A percentile compares a stretch with the other conserved stretches of the same genome.
These are phyloP conservation scores for Globisporangium recalcitrans DNA, from an alignment of 352 stramenopile species.

Conservation along the genomic window DNA sequence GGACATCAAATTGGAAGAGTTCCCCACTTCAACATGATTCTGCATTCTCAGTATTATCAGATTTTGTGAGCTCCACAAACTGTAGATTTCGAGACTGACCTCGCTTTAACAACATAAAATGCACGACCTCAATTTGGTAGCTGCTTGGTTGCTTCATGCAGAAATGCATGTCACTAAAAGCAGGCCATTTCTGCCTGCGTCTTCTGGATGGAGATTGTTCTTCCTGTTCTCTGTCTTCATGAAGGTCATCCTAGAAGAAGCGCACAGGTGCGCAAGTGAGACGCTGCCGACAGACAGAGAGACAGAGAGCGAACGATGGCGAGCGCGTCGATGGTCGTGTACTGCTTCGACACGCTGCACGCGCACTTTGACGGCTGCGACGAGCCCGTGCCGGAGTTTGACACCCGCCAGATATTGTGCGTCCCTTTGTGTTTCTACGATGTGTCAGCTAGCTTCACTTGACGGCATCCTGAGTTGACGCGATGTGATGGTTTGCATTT, in stretches of 20 bases:
- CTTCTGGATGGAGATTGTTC: background rate
- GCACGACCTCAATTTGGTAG: too few relatives aligned
- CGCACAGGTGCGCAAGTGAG: background rate
- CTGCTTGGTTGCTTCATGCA: too few relatives aligned
- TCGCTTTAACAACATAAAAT: background rate
- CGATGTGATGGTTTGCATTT: too few relatives aligned
- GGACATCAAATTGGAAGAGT: background rate
- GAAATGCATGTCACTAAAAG: background rate
- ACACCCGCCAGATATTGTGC: conserved; percentile 56
- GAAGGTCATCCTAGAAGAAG: conserved; percentile 1
- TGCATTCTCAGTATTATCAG: background rate
- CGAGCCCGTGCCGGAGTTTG: conserved; percentile 50
- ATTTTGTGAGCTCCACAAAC: background rate
- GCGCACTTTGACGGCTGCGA: conserved; percentile 52
- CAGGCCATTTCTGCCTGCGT: background rate
- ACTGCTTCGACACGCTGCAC: conserved; percentile 80
- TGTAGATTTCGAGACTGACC: background rate
- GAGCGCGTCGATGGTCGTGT: conserved; percentile 75
- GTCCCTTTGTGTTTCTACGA: conserved; percentile 1
- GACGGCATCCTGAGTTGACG: background rate
- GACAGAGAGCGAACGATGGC: conserved; percentile 38
- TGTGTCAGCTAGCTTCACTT: background rate
- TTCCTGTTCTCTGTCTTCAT: background rate
- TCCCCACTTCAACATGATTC: conserved; percentile 4
- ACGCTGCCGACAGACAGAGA: background rate